These are phyloP conservation scores for Lasiodiplodia theobromae DNA, from an alignment of 2,329 filamentous ascomycete genomes.

Conservation along the genomic window DNA sequence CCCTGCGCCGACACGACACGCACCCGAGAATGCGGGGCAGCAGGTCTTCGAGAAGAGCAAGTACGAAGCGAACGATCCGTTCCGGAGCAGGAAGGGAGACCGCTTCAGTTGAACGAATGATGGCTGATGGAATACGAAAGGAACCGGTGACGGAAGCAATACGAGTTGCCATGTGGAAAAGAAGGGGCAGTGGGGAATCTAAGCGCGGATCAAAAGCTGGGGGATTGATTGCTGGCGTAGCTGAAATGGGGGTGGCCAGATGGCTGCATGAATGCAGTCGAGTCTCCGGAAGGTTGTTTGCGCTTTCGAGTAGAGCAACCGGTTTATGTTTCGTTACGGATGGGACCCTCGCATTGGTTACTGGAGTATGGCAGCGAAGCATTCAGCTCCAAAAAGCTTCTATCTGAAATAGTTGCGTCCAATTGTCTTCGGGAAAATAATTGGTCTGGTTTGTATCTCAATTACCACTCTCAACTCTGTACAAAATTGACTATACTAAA, in stretches of 20 bases:
- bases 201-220: background rate
- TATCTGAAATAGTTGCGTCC: background rate
- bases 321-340: background rate
- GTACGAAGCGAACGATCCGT: slow-evolving; percentile 82
- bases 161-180: slow-evolving; percentile 1
- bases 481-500: background rate
- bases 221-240: background rate
- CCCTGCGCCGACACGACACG: slow-evolving; percentile 85
- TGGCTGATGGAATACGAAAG: background rate
- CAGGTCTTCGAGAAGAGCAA: slow-evolving; percentile 80
- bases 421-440: background rate
- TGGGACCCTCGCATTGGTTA: background rate
- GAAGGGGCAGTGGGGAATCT: background rate
- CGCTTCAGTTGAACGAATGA: slow-evolving; percentile 64
- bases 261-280: background rate
- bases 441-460: background rate
- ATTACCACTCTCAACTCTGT: slow-evolving; percentile 2
- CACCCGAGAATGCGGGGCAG: slow-evolving; percentile 73
- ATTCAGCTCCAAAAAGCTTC: background rate
- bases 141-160: background rate
- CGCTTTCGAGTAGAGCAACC: background rate
- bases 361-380: background rate
- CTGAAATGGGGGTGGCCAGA: slow-evolving; percentile 8
- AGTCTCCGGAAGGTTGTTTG: background rate
- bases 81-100: slow-evolving; percentile 81